Evolutionary conservation across 768 basidiomycete species (phyloP).

Genomic region (Amanita subjunquillea): DNA sequence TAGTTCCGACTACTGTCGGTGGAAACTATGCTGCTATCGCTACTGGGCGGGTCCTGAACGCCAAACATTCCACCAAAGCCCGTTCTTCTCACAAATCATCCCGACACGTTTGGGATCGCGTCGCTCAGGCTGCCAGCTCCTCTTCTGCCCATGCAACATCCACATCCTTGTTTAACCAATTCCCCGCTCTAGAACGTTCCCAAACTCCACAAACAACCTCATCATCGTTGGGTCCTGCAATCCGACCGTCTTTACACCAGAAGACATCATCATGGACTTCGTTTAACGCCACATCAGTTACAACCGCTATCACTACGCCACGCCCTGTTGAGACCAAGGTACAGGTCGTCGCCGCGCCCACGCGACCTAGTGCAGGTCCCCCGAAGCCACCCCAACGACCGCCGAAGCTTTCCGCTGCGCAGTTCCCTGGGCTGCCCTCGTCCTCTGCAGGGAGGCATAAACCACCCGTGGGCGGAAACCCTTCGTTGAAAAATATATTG

Average conservation of each 20-base stretch:
- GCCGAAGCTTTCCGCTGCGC: slow-evolving; percentile 39
- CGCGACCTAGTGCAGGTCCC: slow-evolving; percentile 4
- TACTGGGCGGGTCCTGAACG: slow-evolving; percentile 75
- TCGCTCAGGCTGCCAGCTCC: slow-evolving; percentile 63
- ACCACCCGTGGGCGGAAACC: slow-evolving; percentile 45
- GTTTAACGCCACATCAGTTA: slow-evolving; percentile 9
- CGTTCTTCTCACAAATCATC: slow-evolving; percentile 48
- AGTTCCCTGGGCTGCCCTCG: slow-evolving; percentile 65
- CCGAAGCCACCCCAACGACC: slow-evolving; percentile 13
- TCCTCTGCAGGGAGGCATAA: slow-evolving; percentile 25
- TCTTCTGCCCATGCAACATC: slow-evolving; percentile 15
- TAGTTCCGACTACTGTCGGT: slow-evolving; percentile 47
- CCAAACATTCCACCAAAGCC: slow-evolving; percentile 62
- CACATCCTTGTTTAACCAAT: slow-evolving; percentile 19
- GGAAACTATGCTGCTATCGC: slow-evolving; percentile 72
- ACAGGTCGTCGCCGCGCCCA: slow-evolving; percentile 6
- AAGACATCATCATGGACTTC: slow-evolving; percentile 15
- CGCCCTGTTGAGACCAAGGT: slow-evolving; percentile 1
- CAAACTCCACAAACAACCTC: not conserved
- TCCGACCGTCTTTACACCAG: slow-evolving; percentile 25
- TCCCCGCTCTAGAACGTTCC: slow-evolving; percentile 20
- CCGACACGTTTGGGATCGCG: slow-evolving; percentile 75
- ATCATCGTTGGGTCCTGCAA: slow-evolving; percentile 17
- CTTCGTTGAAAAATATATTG: slow-evolving; percentile 57
- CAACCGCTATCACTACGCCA: slow-evolving; percentile 6